Evolutionary conservation across 805 yeast species (phyloP).

Genomic region (Wickerhamomyces kurtzmanii): DNA sequence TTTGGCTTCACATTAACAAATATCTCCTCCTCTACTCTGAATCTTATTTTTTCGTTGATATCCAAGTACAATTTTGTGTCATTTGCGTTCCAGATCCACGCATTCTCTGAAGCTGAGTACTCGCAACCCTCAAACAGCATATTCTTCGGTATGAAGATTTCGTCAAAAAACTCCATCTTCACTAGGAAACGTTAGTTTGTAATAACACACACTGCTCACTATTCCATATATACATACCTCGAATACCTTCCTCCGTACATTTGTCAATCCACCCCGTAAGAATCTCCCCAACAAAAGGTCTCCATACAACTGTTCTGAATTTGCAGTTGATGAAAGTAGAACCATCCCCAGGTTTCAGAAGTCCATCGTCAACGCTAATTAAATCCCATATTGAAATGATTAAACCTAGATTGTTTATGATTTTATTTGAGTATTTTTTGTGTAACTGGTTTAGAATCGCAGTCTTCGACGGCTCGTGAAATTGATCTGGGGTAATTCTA

Average conservation of each 20-base stretch:
- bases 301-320: conserved; percentile 74
- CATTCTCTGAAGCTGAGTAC: conserved; percentile 66
- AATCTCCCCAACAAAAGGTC: conserved; percentile 92
- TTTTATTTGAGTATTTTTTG: conserved; percentile 76
- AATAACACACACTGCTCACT: conserved; percentile 1
- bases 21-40: conserved; percentile 82
- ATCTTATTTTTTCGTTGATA: conserved; percentile 83
- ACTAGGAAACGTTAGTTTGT: too few relatives aligned
- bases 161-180: conserved; percentile 82
- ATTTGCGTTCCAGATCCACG: conserved; percentile 87
- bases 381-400: conserved; percentile 83
- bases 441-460: conserved; percentile 77
- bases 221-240: conserved; percentile 24
- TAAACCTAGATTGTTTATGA: conserved; percentile 76
- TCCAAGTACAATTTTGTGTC: conserved; percentile 75
- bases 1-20: conserved; percentile 79
- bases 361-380: conserved; percentile 74
- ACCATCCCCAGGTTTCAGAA: conserved; percentile 91
- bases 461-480: conserved; percentile 59
- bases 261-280: conserved; percentile 89
- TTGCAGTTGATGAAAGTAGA: conserved; percentile 67
- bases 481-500: conserved; percentile 79
- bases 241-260: conserved; percentile 81
- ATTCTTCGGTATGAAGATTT: conserved; percentile 78
- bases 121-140: conserved; percentile 71